Evolutionary conservation across 2,329 filamentous ascomycete genomes (phyloP), one percentile per base, ranked within the genome.

Genomic region (Alternaria arbusti): DNA sequence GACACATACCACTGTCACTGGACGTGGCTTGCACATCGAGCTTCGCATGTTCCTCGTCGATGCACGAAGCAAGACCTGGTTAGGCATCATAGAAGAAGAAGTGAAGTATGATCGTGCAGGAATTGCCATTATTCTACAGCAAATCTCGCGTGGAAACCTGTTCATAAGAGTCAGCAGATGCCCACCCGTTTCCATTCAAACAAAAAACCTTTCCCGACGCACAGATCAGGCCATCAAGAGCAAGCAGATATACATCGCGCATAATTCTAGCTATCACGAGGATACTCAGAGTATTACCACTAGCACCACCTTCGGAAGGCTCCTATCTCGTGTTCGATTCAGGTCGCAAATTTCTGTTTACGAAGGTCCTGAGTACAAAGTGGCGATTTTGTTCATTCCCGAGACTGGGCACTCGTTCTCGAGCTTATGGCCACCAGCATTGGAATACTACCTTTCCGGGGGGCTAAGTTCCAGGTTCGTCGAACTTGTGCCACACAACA

Each of bases 161-260:
- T 49, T 49, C 6, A 3, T 0, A 6, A 26, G 46, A 49, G 46
- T 22, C 3, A 5, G 25, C 25, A 15, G 23, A 0, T 49, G 46
- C 15, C 23, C 46, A 1, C 46, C 46, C n/a, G 5, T 49, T 26
- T 23, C 3, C 12, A 1, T 25, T 5, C 22, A 4, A 49, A 49
- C 3, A 7, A 7, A 3, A 8, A 0, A 4, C 9, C 2, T 12
- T 9, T 5, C 9, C 1, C 6, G 5, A 2, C 46, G 25, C 46
- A 12, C 25, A n/a, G 3, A 1, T 11, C 6, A 23, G 20, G 2
- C n/a, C 1, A 8, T n/a, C 3, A 17, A 1, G 1, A 49, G 15
- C 3, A 49, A 49, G 10, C 25, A 25, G 23, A 49, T 49, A 17
- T 49, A 25, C 4, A n/a, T 49, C 15, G 8, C 15, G 7, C 32